Percentiles rank a stretch among this genome's conserved stretches.
phyloP scores from a whole-genome alignment of 2,329 filamentous ascomycete species.

The Albophoma yamanashiensis region DNA sequence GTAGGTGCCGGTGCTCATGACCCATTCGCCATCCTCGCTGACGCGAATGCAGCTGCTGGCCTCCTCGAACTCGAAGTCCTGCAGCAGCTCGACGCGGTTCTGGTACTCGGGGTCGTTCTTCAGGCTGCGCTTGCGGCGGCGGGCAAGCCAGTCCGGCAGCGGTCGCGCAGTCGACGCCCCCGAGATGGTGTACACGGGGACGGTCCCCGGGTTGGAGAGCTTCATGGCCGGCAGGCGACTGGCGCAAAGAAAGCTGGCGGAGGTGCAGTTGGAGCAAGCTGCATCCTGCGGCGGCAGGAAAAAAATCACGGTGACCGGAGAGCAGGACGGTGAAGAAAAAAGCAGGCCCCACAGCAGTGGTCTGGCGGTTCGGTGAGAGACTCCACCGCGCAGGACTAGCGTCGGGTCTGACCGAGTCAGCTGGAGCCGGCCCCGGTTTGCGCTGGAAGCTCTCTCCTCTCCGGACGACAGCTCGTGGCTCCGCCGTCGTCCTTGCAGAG shows the following conservation, averaged over 20 bases:
- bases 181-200: conserved; percentile 90
- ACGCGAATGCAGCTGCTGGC: conserved; percentile 83
- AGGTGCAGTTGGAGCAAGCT: background rate
- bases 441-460: background rate
- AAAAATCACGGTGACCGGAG: background rate
- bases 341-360: background rate
- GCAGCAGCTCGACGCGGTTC: conserved; percentile 85
- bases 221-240: conserved; percentile 45
- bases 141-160: conserved; percentile 89
- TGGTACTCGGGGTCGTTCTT: conserved; percentile 91
- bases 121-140: conserved; percentile 78
- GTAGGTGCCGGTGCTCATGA: conserved; percentile 82
- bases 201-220: conserved; percentile 68
- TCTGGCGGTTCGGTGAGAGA: background rate
- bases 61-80: conserved; percentile 97
- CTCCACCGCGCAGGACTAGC: conserved; percentile 1
- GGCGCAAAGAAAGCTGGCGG: background rate
- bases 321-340: background rate
- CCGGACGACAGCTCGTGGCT: background rate
- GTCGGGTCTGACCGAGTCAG: conserved; percentile 5
- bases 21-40: conserved; percentile 94
- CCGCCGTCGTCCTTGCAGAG: background rate
- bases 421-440: background rate
- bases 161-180: conserved; percentile 80
- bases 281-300: background rate